A percentile compares a stretch with the other conserved stretches of the same genome.
These are phyloP conservation scores for Colletotrichum ledebouriae DNA, from an alignment of 2,329 filamentous ascomycete genomes.

Conservation along the genomic window DNA sequence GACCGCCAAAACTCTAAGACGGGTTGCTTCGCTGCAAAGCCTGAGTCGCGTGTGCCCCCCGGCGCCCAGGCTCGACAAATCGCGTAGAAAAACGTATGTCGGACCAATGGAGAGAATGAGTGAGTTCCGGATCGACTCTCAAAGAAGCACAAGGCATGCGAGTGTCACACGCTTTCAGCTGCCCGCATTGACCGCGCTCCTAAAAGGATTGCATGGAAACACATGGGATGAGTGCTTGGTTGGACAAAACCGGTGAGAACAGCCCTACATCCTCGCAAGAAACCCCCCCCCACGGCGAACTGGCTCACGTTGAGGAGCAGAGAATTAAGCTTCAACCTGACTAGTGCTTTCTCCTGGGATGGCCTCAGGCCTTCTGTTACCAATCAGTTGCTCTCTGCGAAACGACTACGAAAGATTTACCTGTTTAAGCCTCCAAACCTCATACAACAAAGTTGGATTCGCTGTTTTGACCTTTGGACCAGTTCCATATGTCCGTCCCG, in stretches of 20 bases:
- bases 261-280: background rate
- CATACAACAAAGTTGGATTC: too few relatives aligned
- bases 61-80: background rate
- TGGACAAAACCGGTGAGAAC: background rate
- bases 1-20: background rate
- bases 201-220: background rate
- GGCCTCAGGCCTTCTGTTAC: too few relatives aligned
- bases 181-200: background rate
- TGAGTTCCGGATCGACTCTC: background rate
- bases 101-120: background rate
- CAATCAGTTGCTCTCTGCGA: too few relatives aligned
- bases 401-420: too few relatives aligned
- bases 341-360: background rate
- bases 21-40: background rate
- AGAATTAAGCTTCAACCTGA: conserved; percentile 1
- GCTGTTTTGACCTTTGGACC: too few relatives aligned
- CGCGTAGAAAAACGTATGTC: background rate
- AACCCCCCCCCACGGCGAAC: too few relatives aligned
- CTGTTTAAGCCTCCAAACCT: too few relatives aligned
- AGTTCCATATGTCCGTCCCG: too few relatives aligned
- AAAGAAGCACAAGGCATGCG: background rate
- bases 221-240: background rate
- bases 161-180: background rate
- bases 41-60: background rate
- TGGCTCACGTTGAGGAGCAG: background rate